Conservation (phyloP, 768 basidiomycete species). For the Peribolospora baueri region DNA sequence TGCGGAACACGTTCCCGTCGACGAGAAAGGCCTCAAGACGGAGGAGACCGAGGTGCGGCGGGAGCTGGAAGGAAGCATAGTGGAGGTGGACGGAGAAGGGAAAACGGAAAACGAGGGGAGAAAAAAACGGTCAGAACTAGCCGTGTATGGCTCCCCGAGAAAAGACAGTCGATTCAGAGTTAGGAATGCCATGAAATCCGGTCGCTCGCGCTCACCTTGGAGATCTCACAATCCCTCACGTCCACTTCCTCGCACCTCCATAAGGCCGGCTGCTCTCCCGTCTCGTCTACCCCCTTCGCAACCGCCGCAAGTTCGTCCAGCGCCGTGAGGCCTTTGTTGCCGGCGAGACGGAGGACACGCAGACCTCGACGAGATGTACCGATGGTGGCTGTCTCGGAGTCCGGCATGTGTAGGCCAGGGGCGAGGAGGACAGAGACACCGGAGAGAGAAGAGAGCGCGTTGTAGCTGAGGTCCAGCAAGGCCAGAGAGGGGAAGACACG, state of each 20-base stretch:
- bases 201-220: not conserved
- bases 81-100: not conserved
- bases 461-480: not conserved
- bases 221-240: conserved; percentile 3
- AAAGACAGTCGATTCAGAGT: too few species aligned
- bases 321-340: not conserved
- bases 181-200: too few species aligned
- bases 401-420: not conserved
- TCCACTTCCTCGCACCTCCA: conserved; percentile 6
- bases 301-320: not conserved
- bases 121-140: not conserved
- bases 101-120: not conserved
- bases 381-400: too few species aligned
- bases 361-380: not conserved
- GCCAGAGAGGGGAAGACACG: not conserved
- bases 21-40: not conserved
- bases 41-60: conserved; percentile 2
- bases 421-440: not conserved
- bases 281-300: not conserved
- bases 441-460: conserved; percentile 4
- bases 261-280: not conserved
- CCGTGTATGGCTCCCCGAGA: not conserved
- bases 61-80: not conserved
- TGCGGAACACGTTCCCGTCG: conserved; percentile 7
- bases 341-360: not conserved